These are phyloP conservation scores for Sphaerulina musiva DNA, from an alignment of 2,329 filamentous ascomycete genomes.

Conservation along the genomic window DNA sequence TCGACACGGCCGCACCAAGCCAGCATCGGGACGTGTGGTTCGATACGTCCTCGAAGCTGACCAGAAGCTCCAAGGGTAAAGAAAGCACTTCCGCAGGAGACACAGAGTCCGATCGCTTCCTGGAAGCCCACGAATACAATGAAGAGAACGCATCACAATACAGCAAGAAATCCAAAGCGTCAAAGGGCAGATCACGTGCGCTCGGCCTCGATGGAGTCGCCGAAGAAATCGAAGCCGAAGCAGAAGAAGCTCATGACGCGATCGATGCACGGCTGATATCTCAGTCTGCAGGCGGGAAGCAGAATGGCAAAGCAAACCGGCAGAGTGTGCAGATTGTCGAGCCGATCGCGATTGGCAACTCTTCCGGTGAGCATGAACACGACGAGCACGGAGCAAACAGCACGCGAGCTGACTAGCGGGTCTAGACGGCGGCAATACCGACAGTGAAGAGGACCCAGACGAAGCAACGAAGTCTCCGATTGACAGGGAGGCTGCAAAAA, in stretches of 20 bases:
- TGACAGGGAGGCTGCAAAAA: slow-evolving; percentile 20
- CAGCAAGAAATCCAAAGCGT: slow-evolving; percentile 5
- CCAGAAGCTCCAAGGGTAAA: slow-evolving; percentile 14
- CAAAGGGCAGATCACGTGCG: slow-evolving; percentile 18
- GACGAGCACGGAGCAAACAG: slow-evolving; percentile 13
- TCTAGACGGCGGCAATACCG: slow-evolving; percentile 17
- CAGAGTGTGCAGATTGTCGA: slow-evolving; percentile 22
- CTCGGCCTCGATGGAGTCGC: slow-evolving; percentile 16
- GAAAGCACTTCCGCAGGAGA: slow-evolving; percentile 12
- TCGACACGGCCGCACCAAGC: slow-evolving; percentile 9
- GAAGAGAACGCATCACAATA: slow-evolving; percentile 11
- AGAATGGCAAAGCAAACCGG: slow-evolving; percentile 11
- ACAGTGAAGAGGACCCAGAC: slow-evolving; percentile 10
- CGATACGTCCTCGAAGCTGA: slow-evolving; percentile 15
- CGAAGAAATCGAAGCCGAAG: slow-evolving; percentile 14
- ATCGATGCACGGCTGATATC: slow-evolving; percentile 9
- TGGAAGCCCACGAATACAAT: slow-evolving; percentile 14
- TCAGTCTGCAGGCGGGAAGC: slow-evolving; percentile 11
- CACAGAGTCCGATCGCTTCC: slow-evolving; percentile 17
- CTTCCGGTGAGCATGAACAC: slow-evolving; percentile 17
- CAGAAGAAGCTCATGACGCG: slow-evolving; percentile 7
- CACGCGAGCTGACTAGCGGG: slow-evolving; percentile 16
- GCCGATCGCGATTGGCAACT: slow-evolving; percentile 15
- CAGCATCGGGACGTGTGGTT: slow-evolving; percentile 18
- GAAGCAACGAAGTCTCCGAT: slow-evolving; percentile 12